Evolutionary conservation across 75 land plant species (phyloP).

Genomic region (Pinus taeda): DNA sequence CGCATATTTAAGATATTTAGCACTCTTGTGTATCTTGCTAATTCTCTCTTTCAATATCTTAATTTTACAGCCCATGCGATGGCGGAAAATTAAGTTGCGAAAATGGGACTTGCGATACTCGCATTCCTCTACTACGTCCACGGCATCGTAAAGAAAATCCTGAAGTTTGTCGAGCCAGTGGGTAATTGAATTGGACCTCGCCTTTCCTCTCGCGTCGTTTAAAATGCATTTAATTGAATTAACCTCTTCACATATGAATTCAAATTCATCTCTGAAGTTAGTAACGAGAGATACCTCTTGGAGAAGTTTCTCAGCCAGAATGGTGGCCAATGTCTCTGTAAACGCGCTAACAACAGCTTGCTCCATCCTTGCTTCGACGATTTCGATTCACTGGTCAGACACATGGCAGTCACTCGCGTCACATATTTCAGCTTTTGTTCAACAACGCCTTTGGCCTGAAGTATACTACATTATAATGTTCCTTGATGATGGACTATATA

Average conservation of each 20-base stretch:
- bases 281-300: not conserved
- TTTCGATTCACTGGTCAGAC: too few relatives aligned
- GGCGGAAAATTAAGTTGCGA: not conserved
- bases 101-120: too few relatives aligned
- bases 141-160: not conserved
- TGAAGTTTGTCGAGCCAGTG: not conserved
- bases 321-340: not conserved
- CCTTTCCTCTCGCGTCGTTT: not conserved
- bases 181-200: not conserved
- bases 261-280: not conserved
- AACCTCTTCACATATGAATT: not conserved
- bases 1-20: not conserved
- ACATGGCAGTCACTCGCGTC: too few relatives aligned
- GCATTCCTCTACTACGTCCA: not conserved
- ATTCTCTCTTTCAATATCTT: not conserved
- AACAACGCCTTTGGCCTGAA: too few relatives aligned
- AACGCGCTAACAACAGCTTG: not conserved
- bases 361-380: not conserved
- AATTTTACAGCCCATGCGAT: not conserved
- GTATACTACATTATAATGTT: too few relatives aligned
- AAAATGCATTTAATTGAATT: slow-evolving; percentile 1
- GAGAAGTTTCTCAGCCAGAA: not conserved
- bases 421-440: too few relatives aligned
- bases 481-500: too few relatives aligned
- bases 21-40: not conserved